A percentile compares a stretch with the other conserved stretches of the same genome.
phyloP scores from a whole-genome alignment of 169 alveolate genomes.

The Neospora caninum region DNA sequence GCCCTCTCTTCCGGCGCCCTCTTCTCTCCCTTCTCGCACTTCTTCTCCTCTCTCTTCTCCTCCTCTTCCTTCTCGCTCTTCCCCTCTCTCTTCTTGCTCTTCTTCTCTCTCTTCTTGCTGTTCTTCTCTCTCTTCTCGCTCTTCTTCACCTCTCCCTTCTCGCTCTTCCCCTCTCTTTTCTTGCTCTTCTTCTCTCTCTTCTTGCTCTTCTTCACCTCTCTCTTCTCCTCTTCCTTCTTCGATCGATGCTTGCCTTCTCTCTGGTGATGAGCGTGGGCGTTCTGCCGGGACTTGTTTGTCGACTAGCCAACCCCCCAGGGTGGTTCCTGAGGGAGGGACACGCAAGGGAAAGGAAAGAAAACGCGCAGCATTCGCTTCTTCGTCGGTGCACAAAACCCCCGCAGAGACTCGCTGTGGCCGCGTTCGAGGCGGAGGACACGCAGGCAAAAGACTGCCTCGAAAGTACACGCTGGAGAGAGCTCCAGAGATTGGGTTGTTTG shows the following conservation, averaged over 20 bases:
- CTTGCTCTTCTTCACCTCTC: background rate
- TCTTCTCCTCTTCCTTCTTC: background rate
- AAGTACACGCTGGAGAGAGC: too few relatives aligned
- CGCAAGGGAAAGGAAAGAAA: background rate
- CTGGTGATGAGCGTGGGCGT: too few relatives aligned
- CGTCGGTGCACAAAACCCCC: too few relatives aligned
- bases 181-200: background rate
- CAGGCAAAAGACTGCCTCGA: too few relatives aligned
- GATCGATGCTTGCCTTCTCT: too few relatives aligned
- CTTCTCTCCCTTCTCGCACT: background rate
- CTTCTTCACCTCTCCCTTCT: background rate
- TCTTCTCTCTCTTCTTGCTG: background rate
- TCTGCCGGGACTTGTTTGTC: background rate
- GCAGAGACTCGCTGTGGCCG: too few relatives aligned
- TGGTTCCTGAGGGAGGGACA: background rate
- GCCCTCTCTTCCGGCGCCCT: background rate
- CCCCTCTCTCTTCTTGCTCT: background rate
- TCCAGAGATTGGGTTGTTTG: too few relatives aligned
- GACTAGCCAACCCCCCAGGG: constrained; percentile 1
- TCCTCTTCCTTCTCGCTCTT: background rate
- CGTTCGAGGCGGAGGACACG: too few relatives aligned
- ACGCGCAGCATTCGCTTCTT: too few relatives aligned
- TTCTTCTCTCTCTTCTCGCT: background rate
- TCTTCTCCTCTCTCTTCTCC: background rate
- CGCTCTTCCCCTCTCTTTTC: background rate